Conservation (phyloP, 768 basidiomycete genomes). For the Boletus tylopilopsis region DNA sequence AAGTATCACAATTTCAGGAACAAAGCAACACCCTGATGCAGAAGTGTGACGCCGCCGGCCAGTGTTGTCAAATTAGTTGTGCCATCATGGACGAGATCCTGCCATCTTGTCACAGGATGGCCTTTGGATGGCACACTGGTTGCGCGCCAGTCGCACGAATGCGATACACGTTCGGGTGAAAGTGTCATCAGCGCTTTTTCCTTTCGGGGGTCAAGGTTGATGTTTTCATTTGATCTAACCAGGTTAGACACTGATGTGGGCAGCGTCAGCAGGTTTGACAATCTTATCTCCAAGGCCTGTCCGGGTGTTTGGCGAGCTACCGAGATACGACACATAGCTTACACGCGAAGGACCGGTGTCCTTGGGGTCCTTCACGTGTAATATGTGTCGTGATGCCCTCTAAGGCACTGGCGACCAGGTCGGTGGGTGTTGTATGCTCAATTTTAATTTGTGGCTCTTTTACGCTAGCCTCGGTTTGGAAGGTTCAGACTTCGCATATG, state of each 20-base stretch:
- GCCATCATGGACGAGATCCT: no score
- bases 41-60: no score
- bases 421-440: conserved; percentile 23
- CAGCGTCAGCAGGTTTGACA: conserved; percentile 18
- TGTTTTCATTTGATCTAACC: conserved; percentile 11
- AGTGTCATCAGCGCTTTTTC: conserved; percentile 7
- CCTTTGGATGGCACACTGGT: not conserved
- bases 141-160: not conserved
- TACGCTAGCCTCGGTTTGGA: conserved; percentile 18
- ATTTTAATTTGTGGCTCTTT: conserved; percentile 28
- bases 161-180: not conserved
- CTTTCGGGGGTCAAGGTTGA: conserved; percentile 18
- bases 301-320: conserved; percentile 19
- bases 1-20: conserved; percentile 8
- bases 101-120: conserved; percentile 20
- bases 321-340: conserved; percentile 13
- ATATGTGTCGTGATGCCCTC: conserved; percentile 28
- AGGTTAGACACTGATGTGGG: conserved; percentile 15
- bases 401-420: conserved; percentile 26
- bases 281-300: conserved; percentile 14
- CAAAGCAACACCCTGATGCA: conserved; percentile 12
- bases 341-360: conserved; percentile 18
- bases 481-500: conserved; percentile 17
- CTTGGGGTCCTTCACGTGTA: conserved; percentile 30
- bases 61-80: no score